A percentile compares a stretch with the other conserved stretches of the same genome.
Evolutionary conservation across 2,329 filamentous ascomycete species (phyloP).

Genomic region (Cladophialophora yegresii): DNA sequence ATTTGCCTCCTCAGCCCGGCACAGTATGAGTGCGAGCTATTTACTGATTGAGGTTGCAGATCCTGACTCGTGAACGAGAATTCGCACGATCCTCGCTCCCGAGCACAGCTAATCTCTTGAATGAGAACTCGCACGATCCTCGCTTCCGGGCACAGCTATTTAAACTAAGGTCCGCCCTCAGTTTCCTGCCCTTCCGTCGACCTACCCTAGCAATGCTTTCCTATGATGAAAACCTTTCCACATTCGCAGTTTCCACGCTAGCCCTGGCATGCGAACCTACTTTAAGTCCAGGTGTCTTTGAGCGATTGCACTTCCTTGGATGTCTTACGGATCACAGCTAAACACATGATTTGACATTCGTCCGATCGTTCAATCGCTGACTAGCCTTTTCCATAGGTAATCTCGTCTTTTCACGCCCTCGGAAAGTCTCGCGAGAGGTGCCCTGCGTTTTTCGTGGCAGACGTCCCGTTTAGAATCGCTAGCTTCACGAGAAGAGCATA

Average conservation of each 20-base stretch:
- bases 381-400: conserved; percentile 13
- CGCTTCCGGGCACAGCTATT: neutral
- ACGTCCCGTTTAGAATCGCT: neutral
- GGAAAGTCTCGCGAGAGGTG: neutral
- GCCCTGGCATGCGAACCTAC: conserved; percentile 53
- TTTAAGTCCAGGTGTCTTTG: conserved; percentile 50
- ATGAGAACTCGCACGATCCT: neutral
- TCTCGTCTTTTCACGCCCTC: neutral
- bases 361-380: conserved; percentile 12
- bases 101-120: neutral
- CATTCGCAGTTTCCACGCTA: conserved; percentile 66
- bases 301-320: conserved; percentile 56
- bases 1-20: neutral
- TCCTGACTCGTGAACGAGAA: neutral
- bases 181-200: neutral
- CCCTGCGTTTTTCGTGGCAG: no score
- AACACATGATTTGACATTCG: conserved; percentile 1
- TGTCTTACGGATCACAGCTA: conserved; percentile 47
- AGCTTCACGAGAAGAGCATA: neutral
- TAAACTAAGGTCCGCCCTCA: conserved; percentile 17
- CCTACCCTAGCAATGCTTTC: conserved; percentile 20
- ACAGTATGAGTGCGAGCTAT: neutral
- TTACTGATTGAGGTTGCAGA: conserved; percentile 18
- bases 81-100: neutral
- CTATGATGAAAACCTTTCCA: conserved; percentile 58